Conservation (phyloP, 768 basidiomycete species). For the Pleurotus eryngii region DNA sequence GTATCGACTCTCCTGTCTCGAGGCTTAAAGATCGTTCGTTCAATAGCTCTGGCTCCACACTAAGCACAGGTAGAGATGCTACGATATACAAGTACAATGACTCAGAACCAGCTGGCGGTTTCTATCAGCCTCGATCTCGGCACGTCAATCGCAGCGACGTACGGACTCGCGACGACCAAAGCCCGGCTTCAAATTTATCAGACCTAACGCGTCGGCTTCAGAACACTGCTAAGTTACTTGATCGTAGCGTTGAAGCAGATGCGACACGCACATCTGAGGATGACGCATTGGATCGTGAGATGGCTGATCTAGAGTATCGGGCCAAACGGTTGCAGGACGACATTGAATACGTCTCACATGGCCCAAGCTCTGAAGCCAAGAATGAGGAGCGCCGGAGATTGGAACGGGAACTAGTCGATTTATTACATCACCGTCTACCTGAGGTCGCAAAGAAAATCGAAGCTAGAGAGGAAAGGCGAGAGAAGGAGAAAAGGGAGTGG, state of each 20-base stretch:
- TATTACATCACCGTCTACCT: constrained; percentile 91
- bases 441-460: constrained; percentile 85
- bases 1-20: constrained; percentile 51
- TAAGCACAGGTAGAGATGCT: constrained; percentile 73
- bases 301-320: constrained; percentile 80
- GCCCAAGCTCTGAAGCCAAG: constrained; percentile 65
- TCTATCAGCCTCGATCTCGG: constrained; percentile 78
- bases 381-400: constrained; percentile 85
- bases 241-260: constrained; percentile 64
- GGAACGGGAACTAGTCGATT: constrained; percentile 79
- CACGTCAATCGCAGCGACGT: constrained; percentile 86
- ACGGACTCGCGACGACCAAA: constrained; percentile 66
- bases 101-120: constrained; percentile 52
- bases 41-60: constrained; percentile 45
- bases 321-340: constrained; percentile 89
- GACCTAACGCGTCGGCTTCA: constrained; percentile 84
- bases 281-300: constrained; percentile 86
- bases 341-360: constrained; percentile 79
- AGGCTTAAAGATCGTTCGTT: constrained; percentile 72
- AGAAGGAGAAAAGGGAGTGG: constrained; percentile 78
- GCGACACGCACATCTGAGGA: constrained; percentile 70
- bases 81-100: constrained; percentile 87
- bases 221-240: constrained; percentile 77
- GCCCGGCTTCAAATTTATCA: constrained; percentile 64
- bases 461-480: constrained; percentile 70